A percentile compares a stretch with the other conserved stretches of the same genome.
These are phyloP conservation scores for Phlebopus sp. DNA, from an alignment of 1,284 basidiomycete species.

Conservation along the genomic window DNA sequence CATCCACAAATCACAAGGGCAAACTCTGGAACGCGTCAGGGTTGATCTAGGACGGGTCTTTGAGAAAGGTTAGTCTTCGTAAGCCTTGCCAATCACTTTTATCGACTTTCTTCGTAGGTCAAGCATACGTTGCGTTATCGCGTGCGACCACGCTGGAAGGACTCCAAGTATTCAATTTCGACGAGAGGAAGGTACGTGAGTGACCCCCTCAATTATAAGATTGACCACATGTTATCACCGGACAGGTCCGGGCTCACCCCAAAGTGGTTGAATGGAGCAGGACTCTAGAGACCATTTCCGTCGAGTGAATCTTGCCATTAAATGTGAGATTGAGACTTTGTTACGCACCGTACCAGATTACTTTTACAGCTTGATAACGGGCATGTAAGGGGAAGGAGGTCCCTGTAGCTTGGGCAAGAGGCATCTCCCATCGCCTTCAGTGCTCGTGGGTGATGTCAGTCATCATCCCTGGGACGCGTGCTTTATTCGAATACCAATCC, in stretches of 20 bases:
- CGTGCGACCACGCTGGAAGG: slow-evolving; percentile 91
- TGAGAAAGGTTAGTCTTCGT: slow-evolving; percentile 68
- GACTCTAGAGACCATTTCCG: slow-evolving; percentile 44
- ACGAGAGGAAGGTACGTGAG: slow-evolving; percentile 62
- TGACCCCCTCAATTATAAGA: not conserved
- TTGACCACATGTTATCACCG: slow-evolving; percentile 9
- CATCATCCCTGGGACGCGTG: too few species aligned
- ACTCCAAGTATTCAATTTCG: slow-evolving; percentile 88
- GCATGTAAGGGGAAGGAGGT: too few species aligned
- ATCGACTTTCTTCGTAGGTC: slow-evolving; percentile 46
- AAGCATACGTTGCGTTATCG: slow-evolving; percentile 95
- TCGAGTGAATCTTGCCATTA: slow-evolving; percentile 1
- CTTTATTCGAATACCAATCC: too few species aligned
- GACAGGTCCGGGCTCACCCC: slow-evolving; percentile 66
- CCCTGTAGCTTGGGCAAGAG: too few species aligned
- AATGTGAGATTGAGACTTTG: too few species aligned
- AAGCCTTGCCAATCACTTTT: not conserved
- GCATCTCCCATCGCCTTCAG: too few species aligned
- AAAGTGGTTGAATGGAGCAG: slow-evolving; percentile 68
- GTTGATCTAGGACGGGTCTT: slow-evolving; percentile 81
- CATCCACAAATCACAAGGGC: slow-evolving; percentile 93
- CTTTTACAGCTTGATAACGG: too few species aligned
- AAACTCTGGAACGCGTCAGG: slow-evolving; percentile 84
- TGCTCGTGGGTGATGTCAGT: too few species aligned
- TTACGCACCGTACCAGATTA: too few species aligned